These are phyloP conservation scores for Pythium grandisporangium DNA, from an alignment of 352 stramenopile species.

Conservation along the genomic window DNA sequence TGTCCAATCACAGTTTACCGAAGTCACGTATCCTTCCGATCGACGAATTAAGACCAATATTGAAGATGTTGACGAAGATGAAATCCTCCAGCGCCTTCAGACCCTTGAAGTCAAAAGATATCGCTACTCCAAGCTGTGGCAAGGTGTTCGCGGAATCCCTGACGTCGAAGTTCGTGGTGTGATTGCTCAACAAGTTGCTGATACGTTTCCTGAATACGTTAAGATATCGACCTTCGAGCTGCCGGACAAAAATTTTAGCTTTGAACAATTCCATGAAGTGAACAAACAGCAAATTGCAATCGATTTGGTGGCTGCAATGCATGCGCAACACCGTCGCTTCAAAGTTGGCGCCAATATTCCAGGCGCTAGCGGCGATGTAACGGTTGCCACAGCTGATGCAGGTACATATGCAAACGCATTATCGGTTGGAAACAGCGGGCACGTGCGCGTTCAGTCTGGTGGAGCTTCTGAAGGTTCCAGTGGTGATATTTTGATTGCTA, in stretches of 20 bases:
- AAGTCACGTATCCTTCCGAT: conserved; percentile 91
- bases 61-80: conserved; percentile 78
- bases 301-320: conserved; percentile 85
- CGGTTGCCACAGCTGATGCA: conserved; percentile 31
- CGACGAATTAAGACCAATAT: conserved; percentile 91
- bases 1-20: conserved; percentile 83
- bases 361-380: conserved; percentile 26
- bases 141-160: conserved; percentile 68
- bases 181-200: conserved; percentile 88
- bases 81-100: conserved; percentile 85
- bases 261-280: conserved; percentile 91
- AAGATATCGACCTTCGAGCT: conserved; percentile 78
- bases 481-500: conserved; percentile 12
- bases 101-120: conserved; percentile 87
- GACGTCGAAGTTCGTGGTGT: conserved; percentile 82
- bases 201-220: conserved; percentile 92
- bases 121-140: conserved; percentile 88
- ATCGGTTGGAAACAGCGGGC: conserved; percentile 19
- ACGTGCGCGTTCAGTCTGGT: conserved; percentile 28
- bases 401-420: conserved; percentile 31
- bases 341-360: conserved; percentile 42
- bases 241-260: conserved; percentile 82
- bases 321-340: conserved; percentile 72
- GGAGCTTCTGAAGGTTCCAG: conserved; percentile 14
- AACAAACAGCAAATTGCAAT: conserved; percentile 91